phyloP scores from a whole-genome alignment of 306 rosid genomes.

The Dicorynia guianensis region DNA sequence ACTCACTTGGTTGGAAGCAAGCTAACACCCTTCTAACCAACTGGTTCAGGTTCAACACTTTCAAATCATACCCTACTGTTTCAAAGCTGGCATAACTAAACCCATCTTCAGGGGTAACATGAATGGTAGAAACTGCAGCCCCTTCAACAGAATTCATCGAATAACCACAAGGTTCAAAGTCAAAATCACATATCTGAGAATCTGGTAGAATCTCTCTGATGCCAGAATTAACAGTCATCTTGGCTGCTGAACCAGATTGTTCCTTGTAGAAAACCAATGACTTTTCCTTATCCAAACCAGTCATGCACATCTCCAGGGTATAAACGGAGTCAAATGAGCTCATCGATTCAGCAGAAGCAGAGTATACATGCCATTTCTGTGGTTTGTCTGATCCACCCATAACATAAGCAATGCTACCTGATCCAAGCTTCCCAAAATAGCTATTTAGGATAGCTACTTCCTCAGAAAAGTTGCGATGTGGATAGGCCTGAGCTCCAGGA shows the following conservation, averaged over 20 bases:
- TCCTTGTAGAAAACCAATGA: too few relatives aligned
- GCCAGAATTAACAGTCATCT: too few relatives aligned
- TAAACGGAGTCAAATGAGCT: background rate
- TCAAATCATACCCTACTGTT: conserved; percentile 44
- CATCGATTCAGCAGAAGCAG: background rate
- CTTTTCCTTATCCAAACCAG: too few relatives aligned
- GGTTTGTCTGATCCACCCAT: background rate
- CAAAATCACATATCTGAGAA: conserved; percentile 32
- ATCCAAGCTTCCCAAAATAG: background rate
- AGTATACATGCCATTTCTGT: conserved; percentile 8
- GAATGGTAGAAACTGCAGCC: conserved; percentile 27
- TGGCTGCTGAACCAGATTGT: too few relatives aligned
- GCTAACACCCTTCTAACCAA: conserved; percentile 43
- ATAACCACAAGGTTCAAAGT: conserved; percentile 52
- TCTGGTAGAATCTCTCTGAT: too few relatives aligned
- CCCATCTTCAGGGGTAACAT: conserved; percentile 31
- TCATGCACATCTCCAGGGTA: background rate
- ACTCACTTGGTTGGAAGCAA: conserved; percentile 47
- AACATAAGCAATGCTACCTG: background rate
- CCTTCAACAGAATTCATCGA: conserved; percentile 50
- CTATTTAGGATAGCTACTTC: background rate
- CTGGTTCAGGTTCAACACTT: conserved; percentile 20
- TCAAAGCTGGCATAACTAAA: conserved; percentile 55
- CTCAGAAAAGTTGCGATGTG: conserved; percentile 1
- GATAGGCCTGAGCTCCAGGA: background rate